phyloP scores from a whole-genome alignment of 108 stramenopile genomes.

The Skeletonema potamos region DNA sequence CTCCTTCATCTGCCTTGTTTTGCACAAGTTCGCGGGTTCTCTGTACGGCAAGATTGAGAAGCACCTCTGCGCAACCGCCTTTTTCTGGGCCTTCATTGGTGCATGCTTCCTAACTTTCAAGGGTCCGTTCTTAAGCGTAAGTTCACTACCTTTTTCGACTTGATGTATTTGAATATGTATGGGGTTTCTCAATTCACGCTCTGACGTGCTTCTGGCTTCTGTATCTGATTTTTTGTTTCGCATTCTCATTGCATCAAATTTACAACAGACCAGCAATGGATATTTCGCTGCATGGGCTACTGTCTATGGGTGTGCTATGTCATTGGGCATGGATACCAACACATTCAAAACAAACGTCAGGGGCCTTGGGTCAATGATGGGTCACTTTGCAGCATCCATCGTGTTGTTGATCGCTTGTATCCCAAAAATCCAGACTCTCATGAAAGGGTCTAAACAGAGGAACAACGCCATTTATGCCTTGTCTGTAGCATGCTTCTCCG shows the following conservation, averaged over 20 bases:
- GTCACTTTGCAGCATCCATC: slow-evolving; percentile 28
- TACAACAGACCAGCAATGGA: slow-evolving; percentile 41
- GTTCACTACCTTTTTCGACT: not conserved
- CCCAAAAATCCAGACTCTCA: not conserved
- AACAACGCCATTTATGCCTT: slow-evolving; percentile 15
- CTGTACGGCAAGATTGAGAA: slow-evolving; percentile 13
- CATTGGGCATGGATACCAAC: slow-evolving; percentile 16
- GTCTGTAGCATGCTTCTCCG: slow-evolving; percentile 8
- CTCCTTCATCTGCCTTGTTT: slow-evolving; percentile 12
- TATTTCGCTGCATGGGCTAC: slow-evolving; percentile 58
- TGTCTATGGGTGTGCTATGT: slow-evolving; percentile 34
- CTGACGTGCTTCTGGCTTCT: not conserved
- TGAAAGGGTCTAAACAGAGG: not conserved
- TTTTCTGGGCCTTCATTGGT: slow-evolving; percentile 47
- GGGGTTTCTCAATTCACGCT: not conserved
- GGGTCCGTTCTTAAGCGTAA: slow-evolving; percentile 27
- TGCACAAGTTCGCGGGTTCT: slow-evolving; percentile 6
- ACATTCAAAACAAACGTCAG: slow-evolving; percentile 10
- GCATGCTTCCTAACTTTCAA: slow-evolving; percentile 59
- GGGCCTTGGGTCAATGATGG: slow-evolving; percentile 37
- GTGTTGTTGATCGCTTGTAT: slow-evolving; percentile 38
- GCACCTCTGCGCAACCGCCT: slow-evolving; percentile 12
- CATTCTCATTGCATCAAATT: not conserved
- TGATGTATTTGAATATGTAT: not conserved
- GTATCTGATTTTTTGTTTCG: not conserved